These are phyloP conservation scores for Colletotrichum chlorophyti DNA, from an alignment of 2,329 filamentous ascomycete species.

Conservation along the genomic window DNA sequence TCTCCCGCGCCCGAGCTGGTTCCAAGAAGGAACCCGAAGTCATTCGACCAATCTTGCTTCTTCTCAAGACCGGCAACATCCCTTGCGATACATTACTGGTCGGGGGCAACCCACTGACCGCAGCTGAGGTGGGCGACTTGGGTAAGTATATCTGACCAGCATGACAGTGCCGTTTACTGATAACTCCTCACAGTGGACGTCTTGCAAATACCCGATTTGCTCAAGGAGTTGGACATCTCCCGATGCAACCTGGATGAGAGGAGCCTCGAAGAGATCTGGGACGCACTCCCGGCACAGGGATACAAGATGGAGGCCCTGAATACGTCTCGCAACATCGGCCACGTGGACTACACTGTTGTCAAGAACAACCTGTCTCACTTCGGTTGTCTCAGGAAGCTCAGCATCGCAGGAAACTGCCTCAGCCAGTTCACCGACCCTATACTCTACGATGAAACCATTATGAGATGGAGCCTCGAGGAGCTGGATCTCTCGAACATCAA, in stretches of 20 bases:
- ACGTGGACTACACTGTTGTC: slow-evolving; percentile 55
- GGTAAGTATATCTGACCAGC: slow-evolving; percentile 39
- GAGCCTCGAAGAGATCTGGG: slow-evolving; percentile 55
- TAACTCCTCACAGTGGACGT: slow-evolving; percentile 34
- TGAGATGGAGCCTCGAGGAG: slow-evolving; percentile 56
- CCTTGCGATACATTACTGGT: slow-evolving; percentile 59
- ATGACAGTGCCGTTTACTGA: not conserved
- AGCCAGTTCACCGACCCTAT: slow-evolving; percentile 52
- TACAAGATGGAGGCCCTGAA: slow-evolving; percentile 55
- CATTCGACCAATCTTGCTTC: slow-evolving; percentile 55
- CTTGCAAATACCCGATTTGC: slow-evolving; percentile 34
- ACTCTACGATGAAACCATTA: slow-evolving; percentile 51
- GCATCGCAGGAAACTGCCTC: slow-evolving; percentile 58
- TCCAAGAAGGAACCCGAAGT: slow-evolving; percentile 43
- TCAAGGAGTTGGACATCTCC: slow-evolving; percentile 58
- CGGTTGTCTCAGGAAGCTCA: slow-evolving; percentile 52
- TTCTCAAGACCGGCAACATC: slow-evolving; percentile 53
- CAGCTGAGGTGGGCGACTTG: slow-evolving; percentile 55
- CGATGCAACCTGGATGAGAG: slow-evolving; percentile 58
- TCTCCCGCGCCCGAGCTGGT: slow-evolving; percentile 11
- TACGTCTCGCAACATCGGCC: slow-evolving; percentile 59
- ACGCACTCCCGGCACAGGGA: slow-evolving; percentile 51
- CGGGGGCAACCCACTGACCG: slow-evolving; percentile 55
- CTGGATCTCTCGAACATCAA: slow-evolving; percentile 62
- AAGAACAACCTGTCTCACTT: slow-evolving; percentile 52